Evolutionary conservation across 352 stramenopile genomes (phyloP), one percentile per base, ranked within the genome.

Genomic region (Phytophthora hybrid): DNA sequence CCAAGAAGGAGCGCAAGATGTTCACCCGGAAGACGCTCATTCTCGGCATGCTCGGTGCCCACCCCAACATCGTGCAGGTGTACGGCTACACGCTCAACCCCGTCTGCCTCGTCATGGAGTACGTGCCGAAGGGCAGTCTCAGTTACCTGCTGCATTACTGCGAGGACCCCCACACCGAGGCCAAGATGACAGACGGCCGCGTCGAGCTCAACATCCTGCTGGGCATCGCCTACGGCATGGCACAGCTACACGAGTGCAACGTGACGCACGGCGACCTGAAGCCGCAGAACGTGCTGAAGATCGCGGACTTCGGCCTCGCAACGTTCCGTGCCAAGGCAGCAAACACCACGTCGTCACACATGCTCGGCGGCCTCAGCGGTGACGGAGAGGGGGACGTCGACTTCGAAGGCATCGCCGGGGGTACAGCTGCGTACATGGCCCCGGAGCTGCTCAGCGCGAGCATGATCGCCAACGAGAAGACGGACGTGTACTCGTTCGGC

Each of bases 231-330:
- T 74, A 80, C 52, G 77, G 77, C 14, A 84, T 84, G 77, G 59
- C 64, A 4, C 74, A 79, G 59, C 61, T 84, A 13, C 74, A 81
- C 64, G 71, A 70, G 11, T 81, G 77, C 26, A 68, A 78, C 29
- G 70, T 91, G 53, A 83, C 84, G 31, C 85, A 93, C 65, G 74
- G n/a, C n/a, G n/a, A n/a, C n/a, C n/a, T n/a, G n/a, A n/a, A n/a
- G n/a, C n/a, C n/a, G n/a, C n/a, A n/a, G 63, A 92, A 96, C 60
- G 69, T 95, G 47, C 71, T 95, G 46, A 96, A 96, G 69, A 94
- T 97, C 65, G 84, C 87, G 1, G 88, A 96, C 70, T 96, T 95
- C 68, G 87, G 88, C 7, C 68, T 84, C 31, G 71, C 75, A 21
- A 79, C 74, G 49, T 75, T 79, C 49, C 69, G 69, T 52, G 73